Evolutionary conservation across 2,329 filamentous ascomycete genomes (phyloP).

Genomic region (Fusarium anthophilum): DNA sequence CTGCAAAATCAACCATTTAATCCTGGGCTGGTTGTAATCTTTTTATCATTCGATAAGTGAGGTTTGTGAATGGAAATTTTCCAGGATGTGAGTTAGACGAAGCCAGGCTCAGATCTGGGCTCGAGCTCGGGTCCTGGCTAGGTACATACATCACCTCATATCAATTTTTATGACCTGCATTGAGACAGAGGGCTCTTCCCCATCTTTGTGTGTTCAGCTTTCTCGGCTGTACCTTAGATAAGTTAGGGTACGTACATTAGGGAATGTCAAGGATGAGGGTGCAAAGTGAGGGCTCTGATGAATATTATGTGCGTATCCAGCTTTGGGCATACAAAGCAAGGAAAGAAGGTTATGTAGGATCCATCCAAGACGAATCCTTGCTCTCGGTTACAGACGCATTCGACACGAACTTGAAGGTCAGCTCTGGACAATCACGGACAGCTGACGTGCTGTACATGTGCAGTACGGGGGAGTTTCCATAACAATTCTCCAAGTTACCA

Average conservation of each 20-base stretch:
- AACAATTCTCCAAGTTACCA: neutral
- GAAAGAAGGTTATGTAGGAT: constrained; percentile 20
- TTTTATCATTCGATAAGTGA: constrained; percentile 34
- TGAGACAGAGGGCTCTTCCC: neutral
- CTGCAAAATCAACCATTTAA: constrained; percentile 9
- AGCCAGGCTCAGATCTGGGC: constrained; percentile 29
- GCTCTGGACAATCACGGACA: constrained; percentile 17
- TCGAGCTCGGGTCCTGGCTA: constrained; percentile 21
- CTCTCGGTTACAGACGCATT: constrained; percentile 9
- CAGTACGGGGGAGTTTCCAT: constrained; percentile 6
- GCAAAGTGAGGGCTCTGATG: neutral
- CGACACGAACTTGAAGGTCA: neutral
- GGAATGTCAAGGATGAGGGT: neutral
- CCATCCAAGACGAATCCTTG: constrained; percentile 10
- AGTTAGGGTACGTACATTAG: neutral
- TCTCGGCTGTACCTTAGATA: neutral
- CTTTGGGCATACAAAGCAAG: neutral
- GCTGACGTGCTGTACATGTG: constrained; percentile 4
- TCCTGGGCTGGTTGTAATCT: constrained; percentile 1
- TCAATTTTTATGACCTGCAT: constrained; percentile 17
- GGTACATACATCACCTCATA: constrained; percentile 5
- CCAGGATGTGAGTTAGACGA: constrained; percentile 15
- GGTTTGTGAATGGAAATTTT: constrained; percentile 10
- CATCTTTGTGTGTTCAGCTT: constrained; percentile 13
- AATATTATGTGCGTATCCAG: neutral